Percentiles rank a stretch among this genome's conserved stretches.
Evolutionary conservation across 2,329 filamentous ascomycete genomes (phyloP).

Genomic region (Exophiala aquamarina): DNA sequence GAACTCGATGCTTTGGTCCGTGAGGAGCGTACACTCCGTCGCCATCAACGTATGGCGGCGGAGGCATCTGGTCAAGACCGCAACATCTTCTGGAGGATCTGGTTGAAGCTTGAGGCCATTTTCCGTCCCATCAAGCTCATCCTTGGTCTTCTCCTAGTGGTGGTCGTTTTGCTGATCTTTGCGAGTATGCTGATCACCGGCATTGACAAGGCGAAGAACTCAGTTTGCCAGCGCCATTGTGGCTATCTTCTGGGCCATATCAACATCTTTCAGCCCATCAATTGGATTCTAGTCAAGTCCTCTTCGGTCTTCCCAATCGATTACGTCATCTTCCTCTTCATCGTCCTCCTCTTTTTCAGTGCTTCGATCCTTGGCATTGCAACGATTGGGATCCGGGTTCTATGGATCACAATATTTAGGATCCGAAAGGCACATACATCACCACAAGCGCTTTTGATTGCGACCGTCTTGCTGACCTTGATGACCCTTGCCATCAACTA

Average conservation of each 20-base stretch:
- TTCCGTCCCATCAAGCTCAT: slow-evolving; percentile 88
- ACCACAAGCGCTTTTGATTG: slow-evolving; percentile 86
- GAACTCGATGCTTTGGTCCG: slow-evolving; percentile 84
- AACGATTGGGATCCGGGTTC: slow-evolving; percentile 86
- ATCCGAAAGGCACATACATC: slow-evolving; percentile 86
- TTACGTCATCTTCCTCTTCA: slow-evolving; percentile 81
- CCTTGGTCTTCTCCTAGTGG: slow-evolving; percentile 74
- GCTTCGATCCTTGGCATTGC: slow-evolving; percentile 85
- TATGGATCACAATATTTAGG: slow-evolving; percentile 92
- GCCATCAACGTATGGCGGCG: slow-evolving; percentile 81
- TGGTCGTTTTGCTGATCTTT: slow-evolving; percentile 75
- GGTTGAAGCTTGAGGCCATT: slow-evolving; percentile 77
- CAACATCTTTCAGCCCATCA: slow-evolving; percentile 92
- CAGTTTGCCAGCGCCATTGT: slow-evolving; percentile 83
- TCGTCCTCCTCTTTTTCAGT: slow-evolving; percentile 85
- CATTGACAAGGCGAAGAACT: slow-evolving; percentile 96
- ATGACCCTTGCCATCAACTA: slow-evolving; percentile 93
- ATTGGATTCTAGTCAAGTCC: slow-evolving; percentile 80
- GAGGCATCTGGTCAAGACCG: slow-evolving; percentile 71
- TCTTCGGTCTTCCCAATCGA: slow-evolving; percentile 86
- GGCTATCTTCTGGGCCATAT: slow-evolving; percentile 88
- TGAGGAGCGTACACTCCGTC: slow-evolving; percentile 88
- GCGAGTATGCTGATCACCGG: slow-evolving; percentile 91
- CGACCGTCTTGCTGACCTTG: slow-evolving; percentile 85
- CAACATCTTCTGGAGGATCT: slow-evolving; percentile 61